Conservation (phyloP, 106 monocot genomes). For the Platanthera zijinensis region DNA sequence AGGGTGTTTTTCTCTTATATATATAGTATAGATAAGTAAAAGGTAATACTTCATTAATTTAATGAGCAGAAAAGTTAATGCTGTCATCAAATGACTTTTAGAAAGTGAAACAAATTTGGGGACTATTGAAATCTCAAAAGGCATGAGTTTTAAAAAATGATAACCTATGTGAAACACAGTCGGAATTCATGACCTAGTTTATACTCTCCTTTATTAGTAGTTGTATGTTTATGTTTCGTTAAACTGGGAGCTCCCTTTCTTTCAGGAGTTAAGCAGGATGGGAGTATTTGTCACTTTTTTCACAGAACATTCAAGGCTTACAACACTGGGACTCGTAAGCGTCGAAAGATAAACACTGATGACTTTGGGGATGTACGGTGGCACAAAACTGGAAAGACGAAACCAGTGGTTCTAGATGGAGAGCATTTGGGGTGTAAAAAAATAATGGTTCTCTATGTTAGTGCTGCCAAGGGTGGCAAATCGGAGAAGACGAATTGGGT, state of each 20-base stretch:
- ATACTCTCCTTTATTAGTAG: background rate
- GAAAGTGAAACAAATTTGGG: too few relatives aligned
- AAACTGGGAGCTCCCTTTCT: background rate
- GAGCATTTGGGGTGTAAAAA: constrained; percentile 83
- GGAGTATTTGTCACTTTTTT: constrained; percentile 87
- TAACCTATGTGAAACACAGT: too few relatives aligned
- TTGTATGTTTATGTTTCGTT: background rate
- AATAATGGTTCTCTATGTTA: constrained; percentile 96
- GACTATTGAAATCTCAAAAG: too few relatives aligned
- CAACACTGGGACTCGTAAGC: constrained; percentile 81
- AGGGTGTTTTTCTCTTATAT: too few relatives aligned
- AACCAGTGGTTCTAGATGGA: constrained; percentile 79
- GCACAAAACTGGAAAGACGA: constrained; percentile 99
- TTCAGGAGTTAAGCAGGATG: constrained; percentile 89
- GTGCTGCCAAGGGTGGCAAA: constrained; percentile 49
- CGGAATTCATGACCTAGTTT: too few relatives aligned
- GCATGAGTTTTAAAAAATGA: too few relatives aligned
- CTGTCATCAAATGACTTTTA: too few relatives aligned
- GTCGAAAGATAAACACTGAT: constrained; percentile 71
- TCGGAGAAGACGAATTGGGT: constrained; percentile 95
- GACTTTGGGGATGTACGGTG: constrained; percentile 77
- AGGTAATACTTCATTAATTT: too few relatives aligned
- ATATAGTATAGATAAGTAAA: too few relatives aligned
- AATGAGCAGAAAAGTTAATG: too few relatives aligned
- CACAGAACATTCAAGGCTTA: constrained; percentile 97